Evolutionary conservation across 1,284 basidiomycete genomes (phyloP).

Genomic region (Xerocomus nothofagi): DNA sequence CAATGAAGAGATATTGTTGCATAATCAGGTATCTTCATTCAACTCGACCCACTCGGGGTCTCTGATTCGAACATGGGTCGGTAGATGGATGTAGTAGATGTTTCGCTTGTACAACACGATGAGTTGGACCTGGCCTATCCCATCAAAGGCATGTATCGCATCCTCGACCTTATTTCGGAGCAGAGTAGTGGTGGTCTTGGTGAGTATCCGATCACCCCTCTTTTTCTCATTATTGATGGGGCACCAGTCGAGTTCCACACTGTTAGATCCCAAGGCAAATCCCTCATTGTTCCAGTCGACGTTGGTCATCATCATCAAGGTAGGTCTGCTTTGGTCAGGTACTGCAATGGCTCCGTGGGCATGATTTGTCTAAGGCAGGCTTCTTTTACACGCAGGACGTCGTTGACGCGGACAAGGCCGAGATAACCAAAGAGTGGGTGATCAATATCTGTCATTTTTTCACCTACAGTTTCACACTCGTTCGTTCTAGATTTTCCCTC

Average conservation of each 20-base stretch:
- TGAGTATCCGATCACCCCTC: constrained; percentile 18
- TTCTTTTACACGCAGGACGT: constrained; percentile 46
- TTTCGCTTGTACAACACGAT: constrained; percentile 8
- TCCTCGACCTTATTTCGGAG: constrained; percentile 54
- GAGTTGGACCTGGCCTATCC: constrained; percentile 28
- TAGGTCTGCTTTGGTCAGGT: constrained; percentile 6
- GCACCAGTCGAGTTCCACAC: constrained; percentile 58
- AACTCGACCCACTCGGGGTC: background rate
- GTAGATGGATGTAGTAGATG: constrained; percentile 28
- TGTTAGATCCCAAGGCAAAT: constrained; percentile 58
- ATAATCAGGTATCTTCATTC: constrained; percentile 15
- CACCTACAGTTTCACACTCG: background rate
- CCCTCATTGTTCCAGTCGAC: constrained; percentile 59
- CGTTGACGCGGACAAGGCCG: constrained; percentile 52
- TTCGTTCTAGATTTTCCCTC: constrained; percentile 43
- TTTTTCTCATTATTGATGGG: too few species aligned
- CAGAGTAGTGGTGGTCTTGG: constrained; percentile 51
- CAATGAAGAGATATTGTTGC: too few species aligned
- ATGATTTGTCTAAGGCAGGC: background rate
- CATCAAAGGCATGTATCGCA: constrained; percentile 47
- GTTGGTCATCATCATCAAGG: constrained; percentile 64
- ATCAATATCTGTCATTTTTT: background rate
- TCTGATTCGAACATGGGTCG: background rate
- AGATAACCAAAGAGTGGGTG: constrained; percentile 57
- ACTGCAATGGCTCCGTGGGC: accelerated